A percentile compares a stretch with the other conserved stretches of the same genome.
These are phyloP conservation scores for Pseudozyma sp. DNA, from an alignment of 1,284 basidiomycete species.

Conservation along the genomic window DNA sequence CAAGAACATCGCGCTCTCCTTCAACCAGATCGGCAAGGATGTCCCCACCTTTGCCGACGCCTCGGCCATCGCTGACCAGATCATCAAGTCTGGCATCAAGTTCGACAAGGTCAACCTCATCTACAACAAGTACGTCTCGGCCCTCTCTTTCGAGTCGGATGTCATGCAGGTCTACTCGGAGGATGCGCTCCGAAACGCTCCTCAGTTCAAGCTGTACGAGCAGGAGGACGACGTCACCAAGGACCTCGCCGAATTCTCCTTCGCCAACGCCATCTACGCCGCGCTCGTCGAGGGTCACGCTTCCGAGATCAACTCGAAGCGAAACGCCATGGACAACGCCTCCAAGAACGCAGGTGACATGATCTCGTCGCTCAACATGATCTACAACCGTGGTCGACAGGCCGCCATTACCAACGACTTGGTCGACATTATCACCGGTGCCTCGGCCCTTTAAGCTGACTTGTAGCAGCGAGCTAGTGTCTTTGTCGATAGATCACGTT, in stretches of 20 bases:
- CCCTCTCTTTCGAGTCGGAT: conserved; percentile 88
- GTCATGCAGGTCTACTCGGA: conserved; percentile 76
- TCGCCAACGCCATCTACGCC: conserved; percentile 96
- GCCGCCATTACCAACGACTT: conserved; percentile 96
- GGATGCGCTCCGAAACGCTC: conserved; percentile 73
- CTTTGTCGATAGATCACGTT: not conserved
- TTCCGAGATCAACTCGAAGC: conserved; percentile 82
- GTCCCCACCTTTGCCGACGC: conserved; percentile 98
- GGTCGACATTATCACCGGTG: conserved; percentile 93
- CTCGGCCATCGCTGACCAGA: conserved; percentile 90
- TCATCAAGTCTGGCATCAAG: conserved; percentile 84
- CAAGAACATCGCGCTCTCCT: conserved; percentile 82
- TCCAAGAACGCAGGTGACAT: conserved; percentile 87
- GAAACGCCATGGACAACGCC: conserved; percentile 99
- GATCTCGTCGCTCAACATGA: conserved; percentile 67
- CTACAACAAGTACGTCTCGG: conserved; percentile 95
- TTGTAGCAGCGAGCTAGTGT: not conserved
- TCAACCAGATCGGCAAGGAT: conserved; percentile 97
- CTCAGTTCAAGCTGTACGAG: conserved; percentile 66
- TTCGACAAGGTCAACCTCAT: conserved; percentile 88
- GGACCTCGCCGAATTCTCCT: conserved; percentile 93
- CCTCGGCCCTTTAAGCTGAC: conserved; percentile 68
- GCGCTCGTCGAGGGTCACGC: conserved; percentile 96
- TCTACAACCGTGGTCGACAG: conserved; percentile 96
- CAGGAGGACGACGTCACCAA: conserved; percentile 79